Percentiles rank a stretch among this genome's conserved stretches.
Evolutionary conservation across 257 asterid species (phyloP).

Genomic region (Solanum peruvianum): DNA sequence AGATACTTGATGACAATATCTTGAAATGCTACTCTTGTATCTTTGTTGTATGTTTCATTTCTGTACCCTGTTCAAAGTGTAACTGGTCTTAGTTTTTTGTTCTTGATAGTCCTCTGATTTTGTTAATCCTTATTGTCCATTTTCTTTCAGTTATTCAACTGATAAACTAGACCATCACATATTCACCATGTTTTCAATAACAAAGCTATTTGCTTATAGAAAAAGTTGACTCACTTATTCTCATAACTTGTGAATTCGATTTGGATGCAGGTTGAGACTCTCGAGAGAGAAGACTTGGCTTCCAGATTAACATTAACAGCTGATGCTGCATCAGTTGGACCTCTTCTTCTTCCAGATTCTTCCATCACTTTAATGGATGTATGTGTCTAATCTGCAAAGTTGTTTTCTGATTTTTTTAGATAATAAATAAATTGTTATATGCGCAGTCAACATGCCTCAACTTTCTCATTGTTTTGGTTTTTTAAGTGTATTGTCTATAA

Average conservation of each 20-base stretch:
- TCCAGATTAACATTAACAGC: slow-evolving; percentile 82
- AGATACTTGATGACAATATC: not conserved
- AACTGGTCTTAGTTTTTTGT: not conserved
- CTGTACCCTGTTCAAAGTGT: not conserved
- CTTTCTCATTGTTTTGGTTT: not conserved
- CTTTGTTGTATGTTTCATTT: not conserved
- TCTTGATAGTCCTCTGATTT: not conserved
- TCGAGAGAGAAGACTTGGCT: slow-evolving; percentile 83
- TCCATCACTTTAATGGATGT: slow-evolving; percentile 86
- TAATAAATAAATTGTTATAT: not conserved
- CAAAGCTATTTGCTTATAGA: not conserved
- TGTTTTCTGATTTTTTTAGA: not conserved
- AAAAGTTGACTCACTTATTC: not conserved
- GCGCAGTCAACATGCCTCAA: not conserved
- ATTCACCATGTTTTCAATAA: not conserved
- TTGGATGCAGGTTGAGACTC: slow-evolving; percentile 70
- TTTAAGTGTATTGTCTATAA: not conserved
- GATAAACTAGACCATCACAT: not conserved
- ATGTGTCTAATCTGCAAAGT: slow-evolving; percentile 4
- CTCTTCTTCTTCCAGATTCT: slow-evolving; percentile 79
- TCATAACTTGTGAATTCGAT: slow-evolving; percentile 1
- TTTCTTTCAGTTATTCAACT: not conserved
- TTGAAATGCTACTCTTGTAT: not conserved
- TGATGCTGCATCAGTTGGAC: slow-evolving; percentile 73
- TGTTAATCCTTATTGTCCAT: not conserved